A percentile compares a stretch with the other conserved stretches of the same genome.
Evolutionary conservation across 2,329 filamentous ascomycete species (phyloP).

Genomic region (Xylaria sp.): DNA sequence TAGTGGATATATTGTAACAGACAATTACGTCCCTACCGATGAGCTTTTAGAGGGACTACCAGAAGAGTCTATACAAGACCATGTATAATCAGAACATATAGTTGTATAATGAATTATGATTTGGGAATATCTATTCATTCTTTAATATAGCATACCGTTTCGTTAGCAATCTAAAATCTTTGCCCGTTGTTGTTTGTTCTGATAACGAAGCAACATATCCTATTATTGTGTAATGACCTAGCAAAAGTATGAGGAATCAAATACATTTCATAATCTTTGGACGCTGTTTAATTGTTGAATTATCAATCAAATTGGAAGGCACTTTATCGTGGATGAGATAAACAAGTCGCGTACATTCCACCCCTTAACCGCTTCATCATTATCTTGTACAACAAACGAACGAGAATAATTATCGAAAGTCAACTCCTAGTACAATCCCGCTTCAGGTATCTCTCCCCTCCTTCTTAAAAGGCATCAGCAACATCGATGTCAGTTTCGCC

Average conservation of each 20-base stretch:
- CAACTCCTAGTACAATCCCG: neutral
- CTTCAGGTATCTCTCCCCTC: neutral
- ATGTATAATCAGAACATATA: neutral
- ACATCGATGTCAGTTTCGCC: constrained; percentile 15
- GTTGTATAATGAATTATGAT: too few species aligned
- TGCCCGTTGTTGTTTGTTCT: too few species aligned
- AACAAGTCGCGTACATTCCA: neutral
- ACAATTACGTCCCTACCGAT: constrained; percentile 31
- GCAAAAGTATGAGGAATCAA: too few species aligned
- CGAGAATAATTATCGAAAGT: neutral
- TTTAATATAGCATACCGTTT: too few species aligned
- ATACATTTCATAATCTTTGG: too few species aligned
- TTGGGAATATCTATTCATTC: too few species aligned
- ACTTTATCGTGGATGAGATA: neutral
- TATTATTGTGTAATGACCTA: too few species aligned
- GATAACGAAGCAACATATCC: too few species aligned
- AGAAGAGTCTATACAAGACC: constrained; percentile 31
- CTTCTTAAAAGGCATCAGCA: constrained; percentile 13
- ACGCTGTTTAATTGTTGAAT: neutral
- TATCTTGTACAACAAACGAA: neutral
- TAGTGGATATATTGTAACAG: constrained; percentile 32
- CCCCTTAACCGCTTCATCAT: neutral
- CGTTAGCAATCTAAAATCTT: too few species aligned
- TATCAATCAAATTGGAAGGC: neutral
- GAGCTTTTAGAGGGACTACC: constrained; percentile 33